phyloP scores from a whole-genome alignment of 2,329 filamentous ascomycete genomes.

The Cercospora canescens region DNA sequence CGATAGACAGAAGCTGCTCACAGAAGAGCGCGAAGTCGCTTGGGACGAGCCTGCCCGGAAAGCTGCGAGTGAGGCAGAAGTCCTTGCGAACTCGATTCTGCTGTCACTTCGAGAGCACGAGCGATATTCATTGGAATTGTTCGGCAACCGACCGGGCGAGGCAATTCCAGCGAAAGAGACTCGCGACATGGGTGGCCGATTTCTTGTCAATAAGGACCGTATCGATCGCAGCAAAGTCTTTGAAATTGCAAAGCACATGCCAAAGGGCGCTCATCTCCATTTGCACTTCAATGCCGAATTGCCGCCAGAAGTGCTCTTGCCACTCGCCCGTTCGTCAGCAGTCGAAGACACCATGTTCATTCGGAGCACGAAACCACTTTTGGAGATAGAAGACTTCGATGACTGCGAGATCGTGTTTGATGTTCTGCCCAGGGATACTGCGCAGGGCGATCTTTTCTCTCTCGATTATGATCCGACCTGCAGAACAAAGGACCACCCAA shows the following conservation, averaged over 20 bases:
- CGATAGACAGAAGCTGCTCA: slow-evolving; percentile 32
- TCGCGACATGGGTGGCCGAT: slow-evolving; percentile 50
- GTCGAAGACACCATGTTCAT: slow-evolving; percentile 67
- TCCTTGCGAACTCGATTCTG: slow-evolving; percentile 38
- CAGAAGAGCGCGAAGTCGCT: slow-evolving; percentile 32
- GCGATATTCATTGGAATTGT: slow-evolving; percentile 37
- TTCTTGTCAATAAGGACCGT: slow-evolving; percentile 45
- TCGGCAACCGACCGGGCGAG: slow-evolving; percentile 46
- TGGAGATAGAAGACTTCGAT: slow-evolving; percentile 44
- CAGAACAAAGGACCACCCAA: slow-evolving; percentile 25
- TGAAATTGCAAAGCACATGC: slow-evolving; percentile 58
- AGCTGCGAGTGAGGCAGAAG: slow-evolving; percentile 31
- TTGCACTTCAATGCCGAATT: slow-evolving; percentile 79
- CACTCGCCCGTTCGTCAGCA: slow-evolving; percentile 44
- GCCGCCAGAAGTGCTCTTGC: slow-evolving; percentile 60
- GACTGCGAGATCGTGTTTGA: slow-evolving; percentile 64
- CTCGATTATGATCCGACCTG: slow-evolving; percentile 42
- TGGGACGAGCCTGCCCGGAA: slow-evolving; percentile 40
- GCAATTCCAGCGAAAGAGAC: slow-evolving; percentile 40
- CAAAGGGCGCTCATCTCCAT: slow-evolving; percentile 73
- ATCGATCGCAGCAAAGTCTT: slow-evolving; percentile 59
- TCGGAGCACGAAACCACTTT: slow-evolving; percentile 58
- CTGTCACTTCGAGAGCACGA: slow-evolving; percentile 45
- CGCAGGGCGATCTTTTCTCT: slow-evolving; percentile 50
- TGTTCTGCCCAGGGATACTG: slow-evolving; percentile 41